Percentiles rank a stretch among this genome's conserved stretches.
Conservation (phyloP, 768 basidiomycete genomes). For the Tulasnella sp. region DNA sequence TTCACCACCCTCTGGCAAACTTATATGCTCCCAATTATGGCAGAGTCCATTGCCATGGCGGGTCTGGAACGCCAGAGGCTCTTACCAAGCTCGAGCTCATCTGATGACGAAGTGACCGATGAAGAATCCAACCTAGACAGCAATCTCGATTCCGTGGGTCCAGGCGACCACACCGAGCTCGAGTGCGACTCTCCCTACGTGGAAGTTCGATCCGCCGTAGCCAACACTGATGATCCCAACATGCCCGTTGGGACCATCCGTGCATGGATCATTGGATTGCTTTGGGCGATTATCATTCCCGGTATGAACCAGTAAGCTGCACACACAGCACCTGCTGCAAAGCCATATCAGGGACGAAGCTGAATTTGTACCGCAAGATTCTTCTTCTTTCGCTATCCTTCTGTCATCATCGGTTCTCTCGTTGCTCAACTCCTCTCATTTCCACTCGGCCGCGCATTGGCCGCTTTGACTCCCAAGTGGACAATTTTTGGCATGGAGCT, state of each 20-base stretch:
- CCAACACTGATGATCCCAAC: conserved; percentile 64
- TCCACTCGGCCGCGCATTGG: too few relatives aligned
- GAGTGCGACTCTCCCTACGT: conserved; percentile 21
- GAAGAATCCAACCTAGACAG: conserved; percentile 2
- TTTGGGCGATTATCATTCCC: conserved; percentile 18
- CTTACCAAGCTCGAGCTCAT: too few relatives aligned
- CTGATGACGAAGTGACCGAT: conserved; percentile 5
- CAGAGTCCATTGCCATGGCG: too few relatives aligned
- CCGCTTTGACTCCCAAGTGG: conserved; percentile 46
- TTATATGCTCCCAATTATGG: too few relatives aligned
- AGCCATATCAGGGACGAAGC: too few relatives aligned
- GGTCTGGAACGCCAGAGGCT: too few relatives aligned
- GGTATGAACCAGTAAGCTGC: conserved; percentile 68
- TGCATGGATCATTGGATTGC: conserved; percentile 60
- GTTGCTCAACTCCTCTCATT: conserved; percentile 59
- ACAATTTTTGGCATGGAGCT: conserved; percentile 48
- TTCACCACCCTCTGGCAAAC: too few relatives aligned
- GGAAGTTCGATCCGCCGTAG: conserved; percentile 75
- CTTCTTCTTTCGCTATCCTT: conserved; percentile 66
- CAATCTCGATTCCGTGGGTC: not conserved
- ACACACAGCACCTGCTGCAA: too few relatives aligned
- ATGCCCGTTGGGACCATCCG: conserved; percentile 77
- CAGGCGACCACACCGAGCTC: conserved; percentile 3
- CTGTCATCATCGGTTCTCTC: conserved; percentile 48
- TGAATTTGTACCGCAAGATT: too few relatives aligned